Evolutionary conservation across 2,329 filamentous ascomycete species (phyloP).

Genomic region (Septoria petroselini): DNA sequence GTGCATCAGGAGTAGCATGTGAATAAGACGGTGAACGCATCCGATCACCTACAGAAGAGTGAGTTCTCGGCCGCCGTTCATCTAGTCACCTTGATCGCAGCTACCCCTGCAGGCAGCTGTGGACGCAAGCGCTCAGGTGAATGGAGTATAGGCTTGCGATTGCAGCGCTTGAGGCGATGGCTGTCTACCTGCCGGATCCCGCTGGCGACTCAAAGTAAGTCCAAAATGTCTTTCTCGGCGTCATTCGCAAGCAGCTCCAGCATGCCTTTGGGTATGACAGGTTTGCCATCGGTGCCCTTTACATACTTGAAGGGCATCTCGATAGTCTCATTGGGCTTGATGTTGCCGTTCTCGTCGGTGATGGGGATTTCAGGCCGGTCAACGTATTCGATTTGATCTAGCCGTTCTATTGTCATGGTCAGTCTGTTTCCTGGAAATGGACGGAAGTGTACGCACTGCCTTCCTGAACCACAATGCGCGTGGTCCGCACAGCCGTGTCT

Average conservation of each 20-base stretch:
- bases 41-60: too few relatives aligned
- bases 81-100: too few relatives aligned
- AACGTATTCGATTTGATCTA: conserved; percentile 76
- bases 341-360: conserved; percentile 54
- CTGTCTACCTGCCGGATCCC: neutral
- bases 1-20: too few relatives aligned
- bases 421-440: neutral
- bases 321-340: conserved; percentile 70
- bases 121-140: too few relatives aligned
- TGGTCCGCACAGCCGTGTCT: conserved; percentile 92
- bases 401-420: conserved; percentile 56
- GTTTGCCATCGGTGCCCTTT: conserved; percentile 63
- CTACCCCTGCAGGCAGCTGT: too few relatives aligned
- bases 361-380: conserved; percentile 89
- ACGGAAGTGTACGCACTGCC: conserved; percentile 58
- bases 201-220: conserved; percentile 61
- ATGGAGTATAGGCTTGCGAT: neutral
- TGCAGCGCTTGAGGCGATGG: neutral
- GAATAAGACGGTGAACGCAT: too few relatives aligned
- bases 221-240: conserved; percentile 85
- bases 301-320: conserved; percentile 99
- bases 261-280: conserved; percentile 97
- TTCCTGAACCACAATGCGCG: conserved; percentile 80
- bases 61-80: too few relatives aligned
- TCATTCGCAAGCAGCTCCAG: conserved; percentile 88